Evolutionary conservation across 106 monocot species (phyloP), one percentile per base, ranked within the genome.

Genomic region (Platanthera guangdongensis): DNA sequence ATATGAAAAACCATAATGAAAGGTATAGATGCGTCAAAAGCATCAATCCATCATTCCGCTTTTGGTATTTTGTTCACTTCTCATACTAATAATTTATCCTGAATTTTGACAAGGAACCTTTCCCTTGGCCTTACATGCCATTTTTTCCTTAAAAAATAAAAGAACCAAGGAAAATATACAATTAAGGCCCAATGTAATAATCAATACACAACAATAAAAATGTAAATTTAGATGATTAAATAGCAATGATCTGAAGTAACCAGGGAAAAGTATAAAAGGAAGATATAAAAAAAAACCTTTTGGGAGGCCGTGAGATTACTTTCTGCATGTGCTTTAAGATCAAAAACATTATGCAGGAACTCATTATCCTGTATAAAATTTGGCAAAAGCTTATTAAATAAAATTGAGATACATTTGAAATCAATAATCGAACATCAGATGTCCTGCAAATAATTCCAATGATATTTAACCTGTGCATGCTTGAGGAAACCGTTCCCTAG

Each of bases 401-500:
- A 67, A 76, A 32, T 30, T 7, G 3, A 60, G 51, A 5, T 0
- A 52, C 16, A 18, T 9, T 45, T 16, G 4, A 5, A 72, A 7
- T 22, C 7, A 32, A 59, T 22, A 18, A 50, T 45, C 18, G 48
- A 15, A 16, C 6, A 70, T 47, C 48, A 39, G 8, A 76, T 51
- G 16, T 19, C 4, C 8, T 74, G 21, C 75, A 47, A 73, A 47
- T 51, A 59, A n/a, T 19, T 9, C 52, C 7, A 25, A 74, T 4
- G 59, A 54, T 28, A 3, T 19, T 13, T 50, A 52, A 97, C 96
- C 96, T 89, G 87, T 59, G 87, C 89, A 72, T 99, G 99, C 86
- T 90, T 99, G 48, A 94, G 86, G 77, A 94, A 99, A 52, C 94
- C 99, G 81, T 80, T 87, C 15, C 87, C 92, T 77, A 99, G 94